Evolutionary conservation across 306 rosid species (phyloP), one percentile per base, ranked within the genome.

Genomic region (Sophora flavescens): DNA sequence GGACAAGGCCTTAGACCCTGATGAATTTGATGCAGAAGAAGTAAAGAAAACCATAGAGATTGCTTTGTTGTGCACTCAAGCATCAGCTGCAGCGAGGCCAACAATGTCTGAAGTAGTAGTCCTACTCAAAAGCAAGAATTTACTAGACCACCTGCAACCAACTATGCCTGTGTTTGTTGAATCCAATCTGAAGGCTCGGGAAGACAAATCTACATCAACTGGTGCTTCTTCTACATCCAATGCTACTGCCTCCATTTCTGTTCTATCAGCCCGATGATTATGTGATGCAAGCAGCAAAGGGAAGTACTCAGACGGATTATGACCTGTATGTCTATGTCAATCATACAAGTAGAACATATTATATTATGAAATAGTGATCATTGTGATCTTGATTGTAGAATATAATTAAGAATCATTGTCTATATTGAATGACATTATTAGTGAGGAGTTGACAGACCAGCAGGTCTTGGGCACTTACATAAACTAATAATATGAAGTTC

Each of bases 61-160:
- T 51, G 93, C 85, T 62, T 68, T 88, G 36, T 28, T 84, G 59
- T 91, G 93, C 87, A 84, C 87, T 47, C 93, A 91, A 64, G 68
- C 96, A 62, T 82, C 96, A 17, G 67, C 91, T 30, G 71, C 75
- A 17, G 13, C 62, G 52, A 88, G 96, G 68, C 93, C 96, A 76
- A 80, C 89, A 28, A 91, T 91, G 96, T 85, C 93, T 76, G 89
- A 91, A 84, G 61, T 84, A 0, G 88, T 78, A 2, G 80, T 84
- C 53, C 39, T 85, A n/a, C 91, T 91, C 2, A 88, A 84, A 91
- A 47, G 76, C 54, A 88, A 76, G 63, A 47, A 77, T 10, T 64
- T 81, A 8, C 0, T 63, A 50, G 85, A 72, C 50, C 35, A 77
- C 14, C 48, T 67, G 63, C 78, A 78, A 10, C 90, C 86, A n/a